Conservation (phyloP, 2,329 filamentous ascomycete genomes). For the Trichophyton simii region DNA sequence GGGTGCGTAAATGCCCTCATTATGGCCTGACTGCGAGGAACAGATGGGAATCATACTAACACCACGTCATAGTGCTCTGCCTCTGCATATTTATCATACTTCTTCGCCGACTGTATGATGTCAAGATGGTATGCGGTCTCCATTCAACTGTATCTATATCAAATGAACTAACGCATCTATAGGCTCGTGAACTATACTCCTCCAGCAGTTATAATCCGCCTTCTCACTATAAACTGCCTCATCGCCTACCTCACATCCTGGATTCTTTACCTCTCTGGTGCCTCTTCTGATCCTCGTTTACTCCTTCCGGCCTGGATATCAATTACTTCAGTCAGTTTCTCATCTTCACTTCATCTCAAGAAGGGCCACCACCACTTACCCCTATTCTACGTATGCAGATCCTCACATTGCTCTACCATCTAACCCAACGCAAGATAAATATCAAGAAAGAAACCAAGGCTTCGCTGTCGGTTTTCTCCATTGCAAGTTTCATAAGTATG, state of each 20-base stretch:
- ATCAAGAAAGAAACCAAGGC: conserved; percentile 68
- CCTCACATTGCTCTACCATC: conserved; percentile 61
- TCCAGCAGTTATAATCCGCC: conserved; percentile 61
- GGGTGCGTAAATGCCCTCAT: conserved; percentile 40
- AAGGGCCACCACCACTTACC: neutral
- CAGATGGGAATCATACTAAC: neutral
- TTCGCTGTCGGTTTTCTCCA: conserved; percentile 64
- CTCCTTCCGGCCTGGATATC: conserved; percentile 66
- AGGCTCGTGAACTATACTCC: conserved; percentile 79
- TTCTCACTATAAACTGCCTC: conserved; percentile 60
- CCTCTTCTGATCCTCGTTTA: conserved; percentile 56
- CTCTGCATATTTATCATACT: conserved; percentile 66
- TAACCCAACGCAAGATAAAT: conserved; percentile 65
- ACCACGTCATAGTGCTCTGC: conserved; percentile 49
- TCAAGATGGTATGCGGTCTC: conserved; percentile 54
- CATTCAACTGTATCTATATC: neutral
- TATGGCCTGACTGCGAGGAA: neutral
- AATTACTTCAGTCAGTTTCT: conserved; percentile 51
- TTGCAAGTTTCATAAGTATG: conserved; percentile 66
- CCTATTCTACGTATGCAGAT: conserved; percentile 38
- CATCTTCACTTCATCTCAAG: conserved; percentile 15
- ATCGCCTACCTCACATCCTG: conserved; percentile 65
- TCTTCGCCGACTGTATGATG: conserved; percentile 77
- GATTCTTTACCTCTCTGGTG: conserved; percentile 57
- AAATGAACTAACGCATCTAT: conserved; percentile 7